phyloP scores from a whole-genome alignment of 768 basidiomycete species.

The Xerocomellus intermedius region DNA sequence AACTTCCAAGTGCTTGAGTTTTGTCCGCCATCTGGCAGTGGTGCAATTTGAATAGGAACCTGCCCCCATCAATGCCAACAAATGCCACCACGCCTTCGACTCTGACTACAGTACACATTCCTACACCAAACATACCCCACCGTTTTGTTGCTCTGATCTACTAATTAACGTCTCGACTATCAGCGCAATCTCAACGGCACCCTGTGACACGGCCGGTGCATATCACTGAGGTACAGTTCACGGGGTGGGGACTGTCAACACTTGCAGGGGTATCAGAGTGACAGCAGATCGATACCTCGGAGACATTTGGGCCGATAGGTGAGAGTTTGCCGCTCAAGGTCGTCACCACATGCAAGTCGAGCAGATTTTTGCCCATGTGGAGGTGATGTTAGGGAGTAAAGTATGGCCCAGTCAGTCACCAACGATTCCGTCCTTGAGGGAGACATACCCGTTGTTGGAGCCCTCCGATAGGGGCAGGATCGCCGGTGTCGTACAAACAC shows the following conservation, averaged over 20 bases:
- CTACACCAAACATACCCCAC: constrained; percentile 24
- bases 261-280: constrained; percentile 65
- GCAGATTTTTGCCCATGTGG: constrained; percentile 44
- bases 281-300: constrained; percentile 59
- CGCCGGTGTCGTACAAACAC: constrained; percentile 22
- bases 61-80: too few relatives aligned
- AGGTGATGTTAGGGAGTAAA: not conserved
- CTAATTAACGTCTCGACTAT: constrained; percentile 53
- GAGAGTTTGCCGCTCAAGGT: constrained; percentile 43
- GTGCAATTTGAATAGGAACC: too few relatives aligned
- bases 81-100: too few relatives aligned
- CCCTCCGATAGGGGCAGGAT: constrained; percentile 41
- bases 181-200: constrained; percentile 50
- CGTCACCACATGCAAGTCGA: constrained; percentile 45
- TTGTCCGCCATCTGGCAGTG: too few relatives aligned
- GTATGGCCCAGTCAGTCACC: too few relatives aligned
- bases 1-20: too few relatives aligned
- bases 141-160: constrained; percentile 50
- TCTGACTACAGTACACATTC: too few relatives aligned
- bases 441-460: constrained; percentile 44
- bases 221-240: not conserved
- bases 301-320: constrained; percentile 42
- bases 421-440: not conserved
- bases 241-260: not conserved
- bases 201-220: constrained; percentile 35